Evolutionary conservation across 2,329 filamentous ascomycete genomes (phyloP), one percentile per base, ranked within the genome.

Genomic region (Verticillium isaacii): DNA sequence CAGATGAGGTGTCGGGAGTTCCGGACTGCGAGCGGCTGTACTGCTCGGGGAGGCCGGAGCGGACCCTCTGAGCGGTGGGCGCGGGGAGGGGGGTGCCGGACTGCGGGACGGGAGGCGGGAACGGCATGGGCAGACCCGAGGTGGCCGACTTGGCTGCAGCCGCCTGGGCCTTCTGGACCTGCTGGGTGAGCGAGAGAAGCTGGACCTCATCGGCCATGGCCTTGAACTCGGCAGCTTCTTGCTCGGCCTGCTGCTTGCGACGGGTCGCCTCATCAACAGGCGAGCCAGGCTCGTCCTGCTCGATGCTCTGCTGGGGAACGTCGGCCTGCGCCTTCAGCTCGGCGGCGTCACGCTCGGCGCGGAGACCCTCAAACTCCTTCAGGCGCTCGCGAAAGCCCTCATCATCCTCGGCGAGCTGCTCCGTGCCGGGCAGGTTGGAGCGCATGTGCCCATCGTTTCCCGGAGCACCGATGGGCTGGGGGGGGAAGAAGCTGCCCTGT

Each of bases 71-170:
- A 11, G 93, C 93, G 54, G 91, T 92, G 14, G 93, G 94, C 0
- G 94, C 93, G 4, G 93, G 92, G 39, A 97, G 82, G 50, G 93
- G 92, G 2, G 92, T 96, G 25, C 86, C 85, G 2, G 91, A 92
- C 60, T 88, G 87, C 12, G 89, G 86, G 12, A 90, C 88, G 55
- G 90, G 90, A 2, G 84, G 85, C 23, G 85, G 85, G 71, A 89
- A 89, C 5, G 90, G 89, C 82, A 91, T 88, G n/a, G 93, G 91
- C 70, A 96, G 83, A 32, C 87, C 89, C 29, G 79, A 75, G 65
- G 80, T 79, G 8, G 81, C 79, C 15, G 84, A 84, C 60, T 87
- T 81, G 32, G 68, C 69, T 11, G 69, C 71, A 5, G 74, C 74
- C 50, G 80, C 80, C 67, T 83, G 81, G 37, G 92, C 88, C 75